Evolutionary conservation across 2,329 filamentous ascomycete genomes (phyloP).

Genomic region (Raffaelea albimanens): DNA sequence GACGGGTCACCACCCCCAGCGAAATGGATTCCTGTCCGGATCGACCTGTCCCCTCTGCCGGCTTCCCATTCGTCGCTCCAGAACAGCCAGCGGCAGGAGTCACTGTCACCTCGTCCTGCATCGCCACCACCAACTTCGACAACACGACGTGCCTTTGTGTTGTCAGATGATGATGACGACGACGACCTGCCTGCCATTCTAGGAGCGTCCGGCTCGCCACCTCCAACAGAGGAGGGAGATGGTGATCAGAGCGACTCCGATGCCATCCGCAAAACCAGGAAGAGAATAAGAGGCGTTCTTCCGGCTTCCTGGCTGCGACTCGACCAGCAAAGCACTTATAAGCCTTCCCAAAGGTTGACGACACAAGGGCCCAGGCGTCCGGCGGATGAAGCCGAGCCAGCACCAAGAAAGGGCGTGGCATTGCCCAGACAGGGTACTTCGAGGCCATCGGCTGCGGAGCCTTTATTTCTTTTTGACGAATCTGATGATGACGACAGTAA

Average conservation of each 20-base stretch:
- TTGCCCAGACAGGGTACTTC: slow-evolving; percentile 28
- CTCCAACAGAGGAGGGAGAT: neutral
- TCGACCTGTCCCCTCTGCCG: slow-evolving; percentile 8
- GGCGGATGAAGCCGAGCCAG: slow-evolving; percentile 26
- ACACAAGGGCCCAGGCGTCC: slow-evolving; percentile 19
- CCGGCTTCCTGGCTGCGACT: slow-evolving; percentile 59
- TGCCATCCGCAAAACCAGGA: slow-evolving; percentile 27
- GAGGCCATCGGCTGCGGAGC: slow-evolving; percentile 12
- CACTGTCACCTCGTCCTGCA: neutral
- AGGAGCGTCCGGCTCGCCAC: neutral
- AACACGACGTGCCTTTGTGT: neutral
- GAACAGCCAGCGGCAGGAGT: neutral
- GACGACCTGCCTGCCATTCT: neutral
- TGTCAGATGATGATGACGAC: neutral
- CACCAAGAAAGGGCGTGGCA: slow-evolving; percentile 38
- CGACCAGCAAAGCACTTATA: slow-evolving; percentile 34
- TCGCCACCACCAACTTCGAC: neutral
- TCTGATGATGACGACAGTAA: slow-evolving; percentile 20
- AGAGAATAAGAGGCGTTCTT: slow-evolving; percentile 49
- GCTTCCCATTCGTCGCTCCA: neutral
- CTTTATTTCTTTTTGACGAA: slow-evolving; percentile 34
- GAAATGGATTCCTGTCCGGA: slow-evolving; percentile 8
- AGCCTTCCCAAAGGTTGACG: neutral
- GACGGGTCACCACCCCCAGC: neutral
- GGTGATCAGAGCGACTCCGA: slow-evolving; percentile 30